These are phyloP conservation scores for Xylaria sp. DNA, from an alignment of 2,329 filamentous ascomycete species.

Conservation along the genomic window DNA sequence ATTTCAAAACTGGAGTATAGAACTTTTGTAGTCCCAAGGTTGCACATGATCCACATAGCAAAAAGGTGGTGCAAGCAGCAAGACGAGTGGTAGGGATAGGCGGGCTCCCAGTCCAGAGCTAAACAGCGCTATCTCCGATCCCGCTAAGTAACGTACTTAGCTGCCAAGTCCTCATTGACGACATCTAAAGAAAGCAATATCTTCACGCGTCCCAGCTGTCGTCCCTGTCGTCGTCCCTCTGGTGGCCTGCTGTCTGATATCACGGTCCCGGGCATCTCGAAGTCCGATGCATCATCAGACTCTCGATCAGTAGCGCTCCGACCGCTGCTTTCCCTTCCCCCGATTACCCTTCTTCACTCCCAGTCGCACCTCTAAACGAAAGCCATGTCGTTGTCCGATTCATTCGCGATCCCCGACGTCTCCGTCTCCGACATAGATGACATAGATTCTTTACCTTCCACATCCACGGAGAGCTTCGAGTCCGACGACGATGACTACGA, in stretches of 20 bases:
- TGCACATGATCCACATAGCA: too few relatives aligned
- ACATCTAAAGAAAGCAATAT: constrained; percentile 15
- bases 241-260: not conserved
- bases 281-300: constrained; percentile 42
- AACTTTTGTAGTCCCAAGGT: too few relatives aligned
- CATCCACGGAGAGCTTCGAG: constrained; percentile 60
- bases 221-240: not conserved
- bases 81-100: too few relatives aligned
- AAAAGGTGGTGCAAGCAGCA: too few relatives aligned
- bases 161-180: constrained; percentile 25
- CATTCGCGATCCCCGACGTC: constrained; percentile 62
- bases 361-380: constrained; percentile 40
- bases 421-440: constrained; percentile 65
- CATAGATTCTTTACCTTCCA: constrained; percentile 72
- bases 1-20: too few relatives aligned
- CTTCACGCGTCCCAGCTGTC: constrained; percentile 7
- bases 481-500: constrained; percentile 77
- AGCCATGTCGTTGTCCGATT: constrained; percentile 56
- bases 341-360: not conserved
- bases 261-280: not conserved
- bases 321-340: constrained; percentile 33
- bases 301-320: constrained; percentile 41
- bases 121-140: constrained; percentile 23
- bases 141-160: constrained; percentile 10
- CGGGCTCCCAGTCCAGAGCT: not conserved